Conservation (phyloP, 2,329 filamentous ascomycete genomes). For the Ascomycota sp. region DNA sequence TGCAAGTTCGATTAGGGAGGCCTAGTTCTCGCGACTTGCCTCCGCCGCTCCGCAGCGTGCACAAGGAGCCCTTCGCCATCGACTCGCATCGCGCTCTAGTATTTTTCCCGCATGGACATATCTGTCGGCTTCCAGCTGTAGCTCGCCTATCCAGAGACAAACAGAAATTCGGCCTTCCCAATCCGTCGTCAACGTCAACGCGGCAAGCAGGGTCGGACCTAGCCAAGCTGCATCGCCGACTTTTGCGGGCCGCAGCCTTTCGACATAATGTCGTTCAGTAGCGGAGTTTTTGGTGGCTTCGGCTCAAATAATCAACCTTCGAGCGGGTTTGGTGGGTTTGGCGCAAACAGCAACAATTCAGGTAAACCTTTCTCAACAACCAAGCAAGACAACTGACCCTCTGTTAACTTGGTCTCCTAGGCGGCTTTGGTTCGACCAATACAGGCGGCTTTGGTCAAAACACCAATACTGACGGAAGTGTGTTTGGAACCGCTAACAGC, state of each 20-base stretch:
- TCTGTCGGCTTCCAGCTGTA: too few relatives aligned
- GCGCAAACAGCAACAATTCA: slow-evolving; percentile 18
- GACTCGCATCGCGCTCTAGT: too few relatives aligned
- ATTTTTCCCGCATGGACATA: too few relatives aligned
- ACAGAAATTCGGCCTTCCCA: too few relatives aligned
- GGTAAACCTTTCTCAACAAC: slow-evolving; percentile 28
- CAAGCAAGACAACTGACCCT: too few relatives aligned
- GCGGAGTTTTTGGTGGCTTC: slow-evolving; percentile 34
- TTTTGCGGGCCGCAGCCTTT: slow-evolving; percentile 1
- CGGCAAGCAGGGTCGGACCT: neutral
- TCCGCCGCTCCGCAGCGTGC: too few relatives aligned
- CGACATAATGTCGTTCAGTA: slow-evolving; percentile 33
- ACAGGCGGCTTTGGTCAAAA: slow-evolving; percentile 22
- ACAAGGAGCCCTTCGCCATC: too few relatives aligned
- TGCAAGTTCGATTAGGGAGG: too few relatives aligned
- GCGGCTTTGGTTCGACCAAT: slow-evolving; percentile 14
- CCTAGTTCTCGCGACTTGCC: too few relatives aligned
- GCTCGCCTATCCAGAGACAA: too few relatives aligned
- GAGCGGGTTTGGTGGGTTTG: slow-evolving; percentile 37
- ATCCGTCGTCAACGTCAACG: too few relatives aligned
- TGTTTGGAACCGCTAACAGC: slow-evolving; percentile 21
- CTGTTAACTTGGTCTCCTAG: too few relatives aligned
- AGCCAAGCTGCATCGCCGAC: neutral
- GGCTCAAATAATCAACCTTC: slow-evolving; percentile 23
- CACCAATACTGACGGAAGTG: slow-evolving; percentile 12